Evolutionary conservation across 1,284 basidiomycete genomes (phyloP).

Genomic region (Sanghuangporus baumii): DNA sequence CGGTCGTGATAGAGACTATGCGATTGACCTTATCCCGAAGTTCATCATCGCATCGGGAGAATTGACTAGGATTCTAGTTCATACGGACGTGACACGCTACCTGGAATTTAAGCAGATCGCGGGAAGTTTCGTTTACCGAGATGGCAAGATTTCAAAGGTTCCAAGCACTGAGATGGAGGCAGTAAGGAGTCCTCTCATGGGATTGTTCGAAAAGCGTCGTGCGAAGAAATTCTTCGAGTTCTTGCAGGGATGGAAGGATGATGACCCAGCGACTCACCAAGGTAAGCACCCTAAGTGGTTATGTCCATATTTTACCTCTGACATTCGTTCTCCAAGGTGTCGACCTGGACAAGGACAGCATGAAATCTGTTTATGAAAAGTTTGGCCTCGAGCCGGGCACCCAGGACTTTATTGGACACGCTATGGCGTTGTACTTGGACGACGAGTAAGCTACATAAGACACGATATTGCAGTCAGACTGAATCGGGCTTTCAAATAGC

Average conservation of each 20-base stretch:
- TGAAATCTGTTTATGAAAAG: slow-evolving; percentile 94
- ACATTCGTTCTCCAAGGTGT: slow-evolving; percentile 50
- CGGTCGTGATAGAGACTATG: slow-evolving; percentile 93
- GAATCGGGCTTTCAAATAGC: slow-evolving; percentile 35
- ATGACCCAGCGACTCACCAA: slow-evolving; percentile 93
- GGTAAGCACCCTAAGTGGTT: slow-evolving; percentile 44
- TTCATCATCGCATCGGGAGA: slow-evolving; percentile 99
- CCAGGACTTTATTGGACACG: slow-evolving; percentile 98
- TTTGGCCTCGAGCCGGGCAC: slow-evolving; percentile 97
- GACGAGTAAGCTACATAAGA: slow-evolving; percentile 72
- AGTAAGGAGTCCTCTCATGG: slow-evolving; percentile 92
- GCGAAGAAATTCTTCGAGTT: slow-evolving; percentile 99
- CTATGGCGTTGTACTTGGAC: slow-evolving; percentile 97
- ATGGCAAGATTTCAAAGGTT: slow-evolving; percentile 96
- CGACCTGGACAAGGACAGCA: slow-evolving; percentile 81
- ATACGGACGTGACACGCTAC: slow-evolving; percentile 98
- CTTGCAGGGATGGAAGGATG: slow-evolving; percentile 92
- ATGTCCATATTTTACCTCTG: not conserved
- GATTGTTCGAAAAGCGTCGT: slow-evolving; percentile 95
- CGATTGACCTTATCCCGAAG: slow-evolving; percentile 92
- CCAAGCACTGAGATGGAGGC: slow-evolving; percentile 98
- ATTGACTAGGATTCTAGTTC: slow-evolving; percentile 96
- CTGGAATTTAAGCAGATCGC: slow-evolving; percentile 99
- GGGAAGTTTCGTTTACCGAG: slow-evolving; percentile 95
- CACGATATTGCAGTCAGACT: not conserved